Evolutionary conservation across 139 green algal species (phyloP).

Genomic region (Medakamo hakoo): DNA sequence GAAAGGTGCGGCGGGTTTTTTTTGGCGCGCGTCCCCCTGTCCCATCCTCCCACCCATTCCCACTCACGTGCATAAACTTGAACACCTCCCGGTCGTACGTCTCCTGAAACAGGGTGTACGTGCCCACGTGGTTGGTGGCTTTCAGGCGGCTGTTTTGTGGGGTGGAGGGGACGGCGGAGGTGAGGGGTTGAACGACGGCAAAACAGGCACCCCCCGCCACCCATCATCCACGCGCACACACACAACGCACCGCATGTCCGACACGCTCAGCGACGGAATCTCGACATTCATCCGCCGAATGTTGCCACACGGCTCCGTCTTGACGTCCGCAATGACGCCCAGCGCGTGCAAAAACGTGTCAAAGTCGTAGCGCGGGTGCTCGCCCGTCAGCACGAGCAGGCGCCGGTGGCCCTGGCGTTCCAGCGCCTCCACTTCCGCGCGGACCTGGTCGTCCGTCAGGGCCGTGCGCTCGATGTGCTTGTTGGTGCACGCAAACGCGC

Average conservation of each 20-base stretch:
- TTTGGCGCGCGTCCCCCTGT: not conserved
- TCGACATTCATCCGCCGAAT: constrained; percentile 58
- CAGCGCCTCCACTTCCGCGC: constrained; percentile 34
- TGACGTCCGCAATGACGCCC: constrained; percentile 26
- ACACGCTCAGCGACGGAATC: constrained; percentile 46
- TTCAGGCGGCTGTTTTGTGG: no score
- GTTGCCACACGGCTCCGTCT: constrained; percentile 40
- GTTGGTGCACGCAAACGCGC: constrained; percentile 41
- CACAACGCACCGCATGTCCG: constrained; percentile 56
- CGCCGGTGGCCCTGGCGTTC: constrained; percentile 38
- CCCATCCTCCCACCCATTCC: not conserved
- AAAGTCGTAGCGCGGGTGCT: constrained; percentile 52
- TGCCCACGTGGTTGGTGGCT: constrained; percentile 39
- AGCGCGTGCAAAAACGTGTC: constrained; percentile 44
- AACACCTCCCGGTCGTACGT: constrained; percentile 37
- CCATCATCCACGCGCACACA: no score
- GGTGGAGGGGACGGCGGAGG: no score
- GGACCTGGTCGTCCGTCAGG: constrained; percentile 25
- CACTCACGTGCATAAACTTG: constrained; percentile 24
- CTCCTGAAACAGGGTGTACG: constrained; percentile 57
- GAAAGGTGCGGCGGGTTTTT: not conserved
- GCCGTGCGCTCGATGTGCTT: constrained; percentile 28
- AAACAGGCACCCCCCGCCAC: no score
- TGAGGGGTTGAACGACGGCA: no score
- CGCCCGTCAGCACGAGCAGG: constrained; percentile 47